These are phyloP conservation scores for Vigna nakashimae DNA, from an alignment of 306 rosid species.

Conservation along the genomic window DNA sequence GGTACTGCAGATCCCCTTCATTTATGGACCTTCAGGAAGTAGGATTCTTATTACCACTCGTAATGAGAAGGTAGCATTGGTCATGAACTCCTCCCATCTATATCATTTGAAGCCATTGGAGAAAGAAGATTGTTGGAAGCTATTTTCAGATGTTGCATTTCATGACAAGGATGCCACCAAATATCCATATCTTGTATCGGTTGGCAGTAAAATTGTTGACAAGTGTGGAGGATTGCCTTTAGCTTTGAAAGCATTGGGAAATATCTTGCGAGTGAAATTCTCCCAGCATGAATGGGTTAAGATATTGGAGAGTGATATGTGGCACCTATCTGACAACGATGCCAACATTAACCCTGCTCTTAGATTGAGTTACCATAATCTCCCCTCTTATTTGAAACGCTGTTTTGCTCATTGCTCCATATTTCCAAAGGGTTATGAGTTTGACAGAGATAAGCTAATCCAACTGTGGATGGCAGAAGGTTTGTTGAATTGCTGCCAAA, in stretches of 20 bases:
- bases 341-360: conserved; percentile 41
- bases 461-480: conserved; percentile 48
- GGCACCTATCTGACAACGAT: conserved; percentile 30
- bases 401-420: conserved; percentile 40
- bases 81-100: conserved; percentile 30
- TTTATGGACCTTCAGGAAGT: conserved; percentile 52
- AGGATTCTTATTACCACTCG: conserved; percentile 57
- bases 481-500: not conserved
- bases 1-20: conserved; percentile 23
- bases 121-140: conserved; percentile 44
- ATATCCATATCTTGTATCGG: conserved; percentile 9
- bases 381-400: conserved; percentile 32
- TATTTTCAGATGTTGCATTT: conserved; percentile 48
- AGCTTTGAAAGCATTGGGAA: conserved; percentile 50
- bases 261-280: conserved; percentile 42
- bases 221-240: conserved; percentile 63
- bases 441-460: not conserved
- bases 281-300: conserved; percentile 31
- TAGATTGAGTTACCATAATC: conserved; percentile 41
- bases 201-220: conserved; percentile 48
- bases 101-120: conserved; percentile 26
- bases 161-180: not conserved
- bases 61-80: conserved; percentile 34
- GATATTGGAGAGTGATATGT: conserved; percentile 42
- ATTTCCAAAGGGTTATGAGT: conserved; percentile 2